Evolutionary conservation across 495 filamentous ascomycete species (phyloP), one percentile per base, ranked within the genome.

Genomic region (Talaromyces liani): DNA sequence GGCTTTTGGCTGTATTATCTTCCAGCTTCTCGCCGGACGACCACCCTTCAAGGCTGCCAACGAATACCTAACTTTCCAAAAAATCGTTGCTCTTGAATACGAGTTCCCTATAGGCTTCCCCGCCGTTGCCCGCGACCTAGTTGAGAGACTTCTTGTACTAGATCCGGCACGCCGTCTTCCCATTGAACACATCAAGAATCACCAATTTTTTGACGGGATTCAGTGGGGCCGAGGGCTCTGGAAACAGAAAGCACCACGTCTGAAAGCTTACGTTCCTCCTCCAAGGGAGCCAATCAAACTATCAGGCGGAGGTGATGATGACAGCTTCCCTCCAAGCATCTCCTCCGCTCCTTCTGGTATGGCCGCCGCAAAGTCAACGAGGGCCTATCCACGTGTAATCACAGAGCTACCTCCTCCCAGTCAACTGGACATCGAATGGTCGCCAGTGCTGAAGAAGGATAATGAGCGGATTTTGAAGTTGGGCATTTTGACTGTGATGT

Each of bases 1-100:
- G 95, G 95, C 95, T 3, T 97, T 98, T 79, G 95, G 95, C n/a
- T 99, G 95, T 74, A 99, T 99, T 65, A 88, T 99, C 63, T 99
- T 96, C 73, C 95, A 99, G 75, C 82, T 99, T 33, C 78, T 99
- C 39, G 90, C 90, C 29, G 95, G 95, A 16, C 85, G 95, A 55
- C 95, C 95, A 14, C 95, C 95, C 0, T 99, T 99, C 80, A 99
- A 99, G 73, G 95, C 88, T 2, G 89, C 81, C n/a, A 97, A 96
- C 67, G 95, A 99, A 73, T 99, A 97, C 68, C 84, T 91, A 65
- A 99, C 95, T 0, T 99, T 99, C 72, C 95, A 99, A 71, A 98
- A 97, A 75, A 99, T 99, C 65, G 91, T 99, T 49, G 85, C 81
- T 24, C 79, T 99, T 57, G 93, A 98, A 36, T 99, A 97, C 68